Evolutionary conservation across 2,329 filamentous ascomycete genomes (phyloP).

Genomic region (Neocucurbitaria cava): DNA sequence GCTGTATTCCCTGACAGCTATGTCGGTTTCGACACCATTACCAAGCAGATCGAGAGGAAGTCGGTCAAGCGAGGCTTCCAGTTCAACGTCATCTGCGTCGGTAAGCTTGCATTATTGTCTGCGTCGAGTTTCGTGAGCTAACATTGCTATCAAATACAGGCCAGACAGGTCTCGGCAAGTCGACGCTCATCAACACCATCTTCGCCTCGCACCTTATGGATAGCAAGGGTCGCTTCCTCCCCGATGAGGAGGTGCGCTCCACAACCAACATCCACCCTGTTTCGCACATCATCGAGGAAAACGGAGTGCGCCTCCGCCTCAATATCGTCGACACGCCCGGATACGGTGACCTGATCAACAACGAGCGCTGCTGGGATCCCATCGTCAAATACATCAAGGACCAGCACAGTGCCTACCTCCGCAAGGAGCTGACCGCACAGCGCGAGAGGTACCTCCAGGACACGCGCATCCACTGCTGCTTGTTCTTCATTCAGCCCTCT

Average conservation of each 20-base stretch:
- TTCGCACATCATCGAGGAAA: constrained; percentile 99
- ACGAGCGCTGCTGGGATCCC: constrained; percentile 99
- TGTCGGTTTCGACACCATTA: constrained; percentile 99
- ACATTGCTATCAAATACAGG: constrained; percentile 61
- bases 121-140: constrained; percentile 4
- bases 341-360: constrained; percentile 98
- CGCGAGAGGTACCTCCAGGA: constrained; percentile 99
- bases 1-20: constrained; percentile 90
- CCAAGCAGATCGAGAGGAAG: constrained; percentile 99
- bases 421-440: constrained; percentile 99
- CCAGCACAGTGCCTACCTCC: constrained; percentile 98
- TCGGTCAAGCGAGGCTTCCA: constrained; percentile 99
- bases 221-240: constrained; percentile 92
- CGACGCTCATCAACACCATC: constrained; percentile 99
- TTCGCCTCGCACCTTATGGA: constrained; percentile 99
- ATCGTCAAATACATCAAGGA: constrained; percentile 99
- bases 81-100: constrained; percentile 99
- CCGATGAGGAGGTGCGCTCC: constrained; percentile 90
- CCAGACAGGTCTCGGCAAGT: constrained; percentile 98
- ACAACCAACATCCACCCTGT: constrained; percentile 98
- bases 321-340: constrained; percentile 99
- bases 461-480: constrained; percentile 97
- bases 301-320: constrained; percentile 93
- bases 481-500: constrained; percentile 99
- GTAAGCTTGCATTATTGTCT: constrained; percentile 64